phyloP scores from a whole-genome alignment of 257 asterid genomes.

The Pogostemon cablin region DNA sequence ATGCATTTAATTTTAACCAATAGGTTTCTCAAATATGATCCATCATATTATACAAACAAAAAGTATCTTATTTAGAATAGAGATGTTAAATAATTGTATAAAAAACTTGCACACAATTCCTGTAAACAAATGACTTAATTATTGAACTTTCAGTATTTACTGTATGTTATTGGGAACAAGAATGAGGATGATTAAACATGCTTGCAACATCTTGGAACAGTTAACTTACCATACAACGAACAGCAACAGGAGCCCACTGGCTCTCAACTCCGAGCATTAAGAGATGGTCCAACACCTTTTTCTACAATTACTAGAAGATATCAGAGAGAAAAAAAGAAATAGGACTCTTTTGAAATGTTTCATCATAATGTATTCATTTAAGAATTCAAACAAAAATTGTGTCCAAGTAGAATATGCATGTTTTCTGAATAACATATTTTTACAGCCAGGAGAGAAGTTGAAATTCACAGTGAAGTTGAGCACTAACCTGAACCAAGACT shows the following conservation, averaged over 20 bases:
- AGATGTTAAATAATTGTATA: not conserved
- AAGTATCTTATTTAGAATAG: not conserved
- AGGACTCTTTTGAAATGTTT: slow-evolving; percentile 12
- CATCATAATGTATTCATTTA: not conserved
- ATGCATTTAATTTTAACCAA: not conserved
- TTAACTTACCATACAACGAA: slow-evolving; percentile 79
- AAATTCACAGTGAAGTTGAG: not conserved
- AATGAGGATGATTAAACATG: slow-evolving; percentile 6
- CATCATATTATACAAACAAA: not conserved
- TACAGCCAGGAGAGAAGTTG: slow-evolving; percentile 29
- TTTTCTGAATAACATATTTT: slow-evolving; percentile 11
- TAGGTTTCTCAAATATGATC: not conserved
- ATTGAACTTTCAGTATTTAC: not conserved
- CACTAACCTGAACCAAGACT: slow-evolving; percentile 82
- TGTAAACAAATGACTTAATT: not conserved
- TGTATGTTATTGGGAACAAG: slow-evolving; percentile 9
- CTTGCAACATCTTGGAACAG: slow-evolving; percentile 24
- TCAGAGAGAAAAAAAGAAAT: slow-evolving; percentile 18
- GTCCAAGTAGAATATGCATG: slow-evolving; percentile 10
- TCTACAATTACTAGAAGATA: slow-evolving; percentile 52
- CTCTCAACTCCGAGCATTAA: slow-evolving; percentile 94
- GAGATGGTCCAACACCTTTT: slow-evolving; percentile 79
- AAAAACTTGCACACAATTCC: slow-evolving; percentile 17
- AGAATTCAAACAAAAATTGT: not conserved
- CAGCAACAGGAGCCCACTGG: slow-evolving; percentile 96